phyloP scores from a whole-genome alignment of 2,329 filamentous ascomycete genomes.

The Colletotrichum kahawae region DNA sequence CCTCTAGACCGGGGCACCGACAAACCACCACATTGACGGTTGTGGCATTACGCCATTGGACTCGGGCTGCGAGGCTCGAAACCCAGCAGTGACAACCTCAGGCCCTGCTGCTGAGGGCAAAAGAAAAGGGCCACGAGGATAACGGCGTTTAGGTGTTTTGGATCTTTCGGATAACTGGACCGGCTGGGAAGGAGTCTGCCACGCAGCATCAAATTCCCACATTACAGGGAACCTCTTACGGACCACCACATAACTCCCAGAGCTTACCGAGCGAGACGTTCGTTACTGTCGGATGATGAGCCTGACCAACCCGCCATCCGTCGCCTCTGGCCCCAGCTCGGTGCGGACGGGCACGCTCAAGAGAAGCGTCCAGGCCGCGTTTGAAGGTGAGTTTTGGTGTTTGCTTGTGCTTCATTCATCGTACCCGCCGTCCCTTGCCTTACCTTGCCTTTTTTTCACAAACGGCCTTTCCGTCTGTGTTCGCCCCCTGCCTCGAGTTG shows the following conservation, averaged over 20 bases:
- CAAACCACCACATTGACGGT: not conserved
- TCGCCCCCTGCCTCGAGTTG: not conserved
- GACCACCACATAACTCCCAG: not conserved
- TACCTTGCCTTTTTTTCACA: not conserved
- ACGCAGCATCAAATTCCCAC: not conserved
- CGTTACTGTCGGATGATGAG: slow-evolving; percentile 44
- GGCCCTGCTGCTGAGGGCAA: not conserved
- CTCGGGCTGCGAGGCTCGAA: not conserved
- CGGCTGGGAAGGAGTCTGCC: not conserved
- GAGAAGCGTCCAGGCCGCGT: slow-evolving; percentile 63
- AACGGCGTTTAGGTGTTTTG: not conserved
- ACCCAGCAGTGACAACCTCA: not conserved
- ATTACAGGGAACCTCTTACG: not conserved
- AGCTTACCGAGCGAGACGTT: not conserved
- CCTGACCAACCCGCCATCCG: slow-evolving; percentile 59
- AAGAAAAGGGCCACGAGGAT: not conserved
- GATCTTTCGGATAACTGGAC: not conserved
- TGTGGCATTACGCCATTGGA: not conserved
- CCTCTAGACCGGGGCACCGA: not conserved
- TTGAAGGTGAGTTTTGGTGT: slow-evolving; percentile 57
- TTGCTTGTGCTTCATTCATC: slow-evolving; percentile 4
- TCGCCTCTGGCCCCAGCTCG: slow-evolving; percentile 53
- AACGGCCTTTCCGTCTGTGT: not conserved
- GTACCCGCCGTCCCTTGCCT: not conserved
- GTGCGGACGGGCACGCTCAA: slow-evolving; percentile 52